Evolutionary conservation across 2,329 filamentous ascomycete genomes (phyloP), one percentile per base, ranked within the genome.

Genomic region (Verticillium zaregamsianum): DNA sequence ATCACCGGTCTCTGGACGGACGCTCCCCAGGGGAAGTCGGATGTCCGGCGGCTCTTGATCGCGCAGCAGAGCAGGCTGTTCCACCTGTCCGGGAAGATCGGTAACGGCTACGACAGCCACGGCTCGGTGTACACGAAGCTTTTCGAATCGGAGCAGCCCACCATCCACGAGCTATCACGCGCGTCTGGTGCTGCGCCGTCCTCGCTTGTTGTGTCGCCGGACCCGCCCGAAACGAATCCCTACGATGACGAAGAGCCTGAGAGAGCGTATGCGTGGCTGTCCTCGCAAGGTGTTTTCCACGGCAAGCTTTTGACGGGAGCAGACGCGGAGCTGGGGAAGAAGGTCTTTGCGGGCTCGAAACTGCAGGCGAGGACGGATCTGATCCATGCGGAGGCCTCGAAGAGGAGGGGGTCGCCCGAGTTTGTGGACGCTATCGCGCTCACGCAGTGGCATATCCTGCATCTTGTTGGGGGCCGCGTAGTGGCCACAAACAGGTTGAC

Each of bases 381-480:
- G 52, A 86, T 91, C 2, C 82, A 86, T 2, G 82, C 86, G 0
- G 88, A 93, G 64, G 84, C 85, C 9, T 78, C 86, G 2, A 59
- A 59, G 20, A 55, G 28, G 45, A 54, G 58, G 23, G 63, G 55
- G 17, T 60, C 61, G 5, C 84, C 90, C 59, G 92, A 96, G 63
- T 82, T 86, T 1, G 88, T 97, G 45, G 87, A 89, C 49, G 91
- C 91, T 0, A 89, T 97, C 73, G 88, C 90, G 0, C 79, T 99
- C 65, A 96, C 93, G 6, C 93, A 97, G 70, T 99, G 95, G 90
- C 95, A 99, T 73, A 88, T 97, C 58, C 76, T 99, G 25, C 87
- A 89, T 66, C 81, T 99, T 0, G 86, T 96, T 1, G 93, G 95
- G 63, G 90, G 89, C 2, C 86, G 92, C 32, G 82, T 99, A 3